These are phyloP conservation scores for Mycena metata DNA, from an alignment of 768 basidiomycete genomes.

Conservation along the genomic window DNA sequence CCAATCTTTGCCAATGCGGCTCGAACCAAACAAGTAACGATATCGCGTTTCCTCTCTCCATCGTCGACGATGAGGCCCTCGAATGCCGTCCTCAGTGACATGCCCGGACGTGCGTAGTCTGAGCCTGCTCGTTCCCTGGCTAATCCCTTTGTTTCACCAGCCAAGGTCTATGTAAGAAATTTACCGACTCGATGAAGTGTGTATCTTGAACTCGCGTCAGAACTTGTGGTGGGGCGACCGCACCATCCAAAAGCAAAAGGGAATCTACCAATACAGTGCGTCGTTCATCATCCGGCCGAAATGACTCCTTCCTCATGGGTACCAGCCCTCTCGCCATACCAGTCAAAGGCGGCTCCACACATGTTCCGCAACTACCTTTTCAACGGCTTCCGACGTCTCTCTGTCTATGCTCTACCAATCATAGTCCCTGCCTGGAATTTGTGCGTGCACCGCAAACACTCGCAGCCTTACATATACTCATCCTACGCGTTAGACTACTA, in stretches of 20 bases:
- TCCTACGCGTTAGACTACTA: slow-evolving; percentile 75
- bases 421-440: slow-evolving; percentile 80
- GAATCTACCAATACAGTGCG: slow-evolving; percentile 87
- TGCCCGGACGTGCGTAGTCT: slow-evolving; percentile 82
- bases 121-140: slow-evolving; percentile 18
- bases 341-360: slow-evolving; percentile 79
- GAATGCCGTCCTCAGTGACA: slow-evolving; percentile 72
- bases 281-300: slow-evolving; percentile 36
- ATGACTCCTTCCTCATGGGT: slow-evolving; percentile 11
- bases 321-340: slow-evolving; percentile 86
- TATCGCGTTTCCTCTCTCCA: slow-evolving; percentile 1
- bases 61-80: slow-evolving; percentile 73
- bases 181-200: not conserved
- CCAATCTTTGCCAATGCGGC: not conserved
- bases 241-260: slow-evolving; percentile 77
- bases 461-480: not conserved
- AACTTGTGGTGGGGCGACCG: slow-evolving; percentile 93
- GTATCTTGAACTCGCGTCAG: slow-evolving; percentile 52
- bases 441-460: slow-evolving; percentile 62
- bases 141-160: slow-evolving; percentile 52
- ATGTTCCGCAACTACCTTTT: slow-evolving; percentile 83
- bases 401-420: slow-evolving; percentile 83
- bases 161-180: slow-evolving; percentile 83
- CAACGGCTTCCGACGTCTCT: slow-evolving; percentile 87
- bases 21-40: not conserved